Evolutionary conservation across 768 basidiomycete species (phyloP), one percentile per base, ranked within the genome.

Genomic region (Tylopilus plumbeoviolaceoides): DNA sequence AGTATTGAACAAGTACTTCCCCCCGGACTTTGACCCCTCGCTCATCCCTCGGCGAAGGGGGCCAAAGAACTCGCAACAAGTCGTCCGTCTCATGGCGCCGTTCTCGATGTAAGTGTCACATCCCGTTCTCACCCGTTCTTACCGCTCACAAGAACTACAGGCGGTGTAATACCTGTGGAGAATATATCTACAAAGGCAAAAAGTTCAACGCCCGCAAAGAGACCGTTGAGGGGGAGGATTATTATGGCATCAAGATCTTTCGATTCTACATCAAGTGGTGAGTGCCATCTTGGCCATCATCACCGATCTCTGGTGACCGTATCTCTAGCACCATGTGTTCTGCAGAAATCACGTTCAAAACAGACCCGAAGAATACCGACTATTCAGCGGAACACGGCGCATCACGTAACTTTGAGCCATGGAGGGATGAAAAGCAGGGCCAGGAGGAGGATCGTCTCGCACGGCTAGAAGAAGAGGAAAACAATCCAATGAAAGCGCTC

Each of bases 121-220:
- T 40, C 48, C 10, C 7, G 8, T 30, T 8, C 35, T 21, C 0
- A 2, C 25, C 23, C 11, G 17, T 25, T 54, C 38, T 58, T 41
- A 28, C 10, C 8, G 30, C 11, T 38, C 2, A 44, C 56, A 4
- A n/a, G 31, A 28, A 28, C 44, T 7, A n/a, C 42, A 91, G 90
- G 89, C 84, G 91, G 61, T 89, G 88, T 64, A 95, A 93, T 62
- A 91, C 91, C 4, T 99, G 97, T 63, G 97, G 95, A 44, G 97
- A 99, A 73, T 99, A 98, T 64, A 89, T 99, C 50, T 95, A 98
- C 73, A 98, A 99, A 70, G 97, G 97, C 44, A 99, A 99, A 78
- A 99, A 99, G 72, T 99, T 99, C 77, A 98, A 99, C 62, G 97
- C 97, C 6, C 81, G 95, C 45, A 98, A 99, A 68, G 97, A 99